Evolutionary conservation across 495 filamentous ascomycete genomes (phyloP), one percentile per base, ranked within the genome.

Genomic region (Parathielavia appendiculata): DNA sequence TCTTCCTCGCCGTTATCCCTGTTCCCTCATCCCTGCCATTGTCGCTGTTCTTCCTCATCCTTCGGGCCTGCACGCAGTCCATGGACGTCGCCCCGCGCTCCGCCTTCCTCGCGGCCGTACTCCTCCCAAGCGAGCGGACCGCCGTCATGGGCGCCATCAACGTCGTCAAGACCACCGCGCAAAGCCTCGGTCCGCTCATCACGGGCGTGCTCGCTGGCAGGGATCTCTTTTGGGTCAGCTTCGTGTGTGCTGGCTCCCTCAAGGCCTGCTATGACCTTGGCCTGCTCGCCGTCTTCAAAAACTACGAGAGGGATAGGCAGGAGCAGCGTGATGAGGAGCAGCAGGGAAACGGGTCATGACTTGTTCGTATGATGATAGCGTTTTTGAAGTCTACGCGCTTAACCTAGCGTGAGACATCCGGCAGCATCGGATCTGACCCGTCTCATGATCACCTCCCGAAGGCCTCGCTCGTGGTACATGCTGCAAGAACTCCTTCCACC

Each of bases 71-170:
- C 40, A 76, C 84, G 11, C 83, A 86, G 63, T 86, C 78, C 62
- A 93, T 93, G 89, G 90, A 96, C 63, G 83, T 87, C 58, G 88
- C 88, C 0, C 90, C 91, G 0, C 81, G 89, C 4, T 81, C 86
- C 0, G 89, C 91, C 0, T 93, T 95, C 70, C 77, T 93, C 11
- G 85, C 89, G 0, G 83, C 84, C 0, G 83, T 86, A 0, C 78
- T 92, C 14, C 80, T 84, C 38, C 80, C 86, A 0, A 79, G 81
- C 56, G 89, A 92, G 69, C 81, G 90, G 16, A 95, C 90, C 3
- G 87, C 88, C 1, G 83, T 90, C 20, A 86, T 91, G 85, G 86
- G 86, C 0, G 71, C 85, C 0, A 79, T 88, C 19, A 85, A 88
- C 60, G 83, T 88, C 2, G 77, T 86, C 41, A 85, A 88, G 67